Conservation (phyloP, 1,139 yeast species). For the Petasospora fabianii region DNA sequence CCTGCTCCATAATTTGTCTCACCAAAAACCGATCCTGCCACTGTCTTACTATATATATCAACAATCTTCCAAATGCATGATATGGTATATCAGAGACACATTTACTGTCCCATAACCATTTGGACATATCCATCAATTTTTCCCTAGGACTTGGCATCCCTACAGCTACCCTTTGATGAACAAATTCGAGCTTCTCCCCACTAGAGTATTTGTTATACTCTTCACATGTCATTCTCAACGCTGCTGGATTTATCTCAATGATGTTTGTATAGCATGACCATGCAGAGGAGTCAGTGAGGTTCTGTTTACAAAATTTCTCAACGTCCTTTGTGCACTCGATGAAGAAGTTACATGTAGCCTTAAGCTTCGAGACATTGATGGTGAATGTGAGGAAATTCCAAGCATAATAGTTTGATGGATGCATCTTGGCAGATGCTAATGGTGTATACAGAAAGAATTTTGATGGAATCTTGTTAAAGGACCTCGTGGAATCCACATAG, state of each 20-base stretch:
- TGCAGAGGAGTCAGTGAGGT: conserved; percentile 41
- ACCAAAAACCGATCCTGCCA: conserved; percentile 17
- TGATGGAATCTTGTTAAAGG: neutral
- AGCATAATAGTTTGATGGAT: conserved; percentile 43
- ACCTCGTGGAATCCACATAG: conserved; percentile 3
- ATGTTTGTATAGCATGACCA: conserved; percentile 36
- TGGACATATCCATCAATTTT: conserved; percentile 12
- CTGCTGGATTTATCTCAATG: conserved; percentile 15
- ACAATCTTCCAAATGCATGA: conserved; percentile 16
- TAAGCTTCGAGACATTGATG: conserved; percentile 23
- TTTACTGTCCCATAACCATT: conserved; percentile 23
- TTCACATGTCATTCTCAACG: conserved; percentile 11
- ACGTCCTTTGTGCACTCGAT: conserved; percentile 19
- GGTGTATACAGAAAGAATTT: conserved; percentile 22
- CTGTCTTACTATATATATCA: conserved; percentile 11
- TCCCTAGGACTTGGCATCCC: conserved; percentile 12
- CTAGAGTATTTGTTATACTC: conserved; percentile 16
- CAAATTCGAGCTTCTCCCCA: conserved; percentile 2
- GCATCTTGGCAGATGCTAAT: conserved; percentile 30
- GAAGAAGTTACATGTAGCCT: conserved; percentile 1
- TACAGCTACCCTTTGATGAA: conserved; percentile 6
- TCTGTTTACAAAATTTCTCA: conserved; percentile 32
- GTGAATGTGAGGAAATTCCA: conserved; percentile 38
- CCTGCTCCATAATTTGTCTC: conserved; percentile 18
- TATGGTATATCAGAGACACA: conserved; percentile 21